Evolutionary conservation across 768 basidiomycete genomes (phyloP).

Genomic region (Mycena pura): DNA sequence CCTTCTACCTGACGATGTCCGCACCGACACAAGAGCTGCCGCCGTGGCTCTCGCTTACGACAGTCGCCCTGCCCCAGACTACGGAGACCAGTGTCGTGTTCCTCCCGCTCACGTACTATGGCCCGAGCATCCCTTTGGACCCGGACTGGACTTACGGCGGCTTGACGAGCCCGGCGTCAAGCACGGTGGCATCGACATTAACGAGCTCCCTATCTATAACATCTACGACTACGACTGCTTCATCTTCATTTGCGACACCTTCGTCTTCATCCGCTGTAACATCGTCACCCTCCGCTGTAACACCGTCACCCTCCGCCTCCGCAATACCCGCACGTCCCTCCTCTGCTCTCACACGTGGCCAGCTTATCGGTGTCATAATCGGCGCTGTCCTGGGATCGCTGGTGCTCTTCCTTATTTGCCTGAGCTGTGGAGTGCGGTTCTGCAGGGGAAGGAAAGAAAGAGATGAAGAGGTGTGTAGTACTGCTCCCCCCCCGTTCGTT

Average conservation of each 20-base stretch:
- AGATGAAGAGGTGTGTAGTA: constrained; percentile 9
- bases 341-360: constrained; percentile 42
- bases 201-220: constrained; percentile 31
- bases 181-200: constrained; percentile 27
- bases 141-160: constrained; percentile 79
- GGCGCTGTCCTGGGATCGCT: constrained; percentile 67
- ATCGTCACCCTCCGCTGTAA: constrained; percentile 37
- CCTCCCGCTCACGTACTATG: constrained; percentile 81
- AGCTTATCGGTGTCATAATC: constrained; percentile 63
- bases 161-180: constrained; percentile 65
- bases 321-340: constrained; percentile 30
- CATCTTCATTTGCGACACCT: constrained; percentile 34
- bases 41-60: constrained; percentile 71
- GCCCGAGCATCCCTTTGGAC: constrained; percentile 81
- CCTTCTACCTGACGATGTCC: constrained; percentile 46
- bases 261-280: constrained; percentile 37
- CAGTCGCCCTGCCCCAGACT: constrained; percentile 57
- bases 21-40: constrained; percentile 72
- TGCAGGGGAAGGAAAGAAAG: background rate
- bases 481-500: too few species aligned
- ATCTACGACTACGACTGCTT: constrained; percentile 27
- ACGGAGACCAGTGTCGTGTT: constrained; percentile 65
- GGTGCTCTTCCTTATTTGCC: constrained; percentile 57
- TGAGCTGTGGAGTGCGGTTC: constrained; percentile 45
- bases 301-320: constrained; percentile 36